A percentile compares a stretch with the other conserved stretches of the same genome.
Evolutionary conservation across 352 stramenopile species (phyloP).

Genomic region (Aphanomyces invadans): DNA sequence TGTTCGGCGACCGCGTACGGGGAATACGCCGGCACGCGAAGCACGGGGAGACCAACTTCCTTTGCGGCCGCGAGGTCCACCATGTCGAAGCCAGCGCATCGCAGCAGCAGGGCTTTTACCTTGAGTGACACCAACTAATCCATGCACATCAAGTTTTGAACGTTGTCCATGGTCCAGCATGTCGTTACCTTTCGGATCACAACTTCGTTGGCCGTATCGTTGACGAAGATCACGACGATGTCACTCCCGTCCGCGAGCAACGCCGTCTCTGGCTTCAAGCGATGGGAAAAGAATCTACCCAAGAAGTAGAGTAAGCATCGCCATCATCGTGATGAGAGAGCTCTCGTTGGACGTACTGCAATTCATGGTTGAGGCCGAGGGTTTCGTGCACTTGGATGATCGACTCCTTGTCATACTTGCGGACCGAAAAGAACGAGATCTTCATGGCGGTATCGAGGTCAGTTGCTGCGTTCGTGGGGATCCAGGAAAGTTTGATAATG

Average conservation of each 20-base stretch:
- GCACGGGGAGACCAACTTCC: slow-evolving; percentile 49
- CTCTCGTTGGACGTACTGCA: slow-evolving; percentile 53
- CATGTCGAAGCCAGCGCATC: slow-evolving; percentile 76
- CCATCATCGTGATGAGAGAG: too few species aligned
- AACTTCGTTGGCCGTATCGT: slow-evolving; percentile 60
- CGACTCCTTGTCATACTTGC: slow-evolving; percentile 62
- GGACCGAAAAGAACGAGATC: slow-evolving; percentile 72
- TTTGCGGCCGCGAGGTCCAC: slow-evolving; percentile 53
- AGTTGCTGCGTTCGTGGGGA: neutral
- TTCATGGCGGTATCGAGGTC: slow-evolving; percentile 37
- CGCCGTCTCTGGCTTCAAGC: slow-evolving; percentile 42
- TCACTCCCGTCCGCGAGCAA: slow-evolving; percentile 50
- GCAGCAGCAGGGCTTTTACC: slow-evolving; percentile 63
- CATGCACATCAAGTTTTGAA: neutral
- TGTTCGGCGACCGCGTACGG: slow-evolving; percentile 77
- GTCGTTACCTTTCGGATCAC: slow-evolving; percentile 45
- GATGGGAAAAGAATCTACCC: slow-evolving; percentile 46
- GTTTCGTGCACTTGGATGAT: slow-evolving; percentile 39
- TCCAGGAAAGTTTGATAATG: neutral
- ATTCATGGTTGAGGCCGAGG: slow-evolving; percentile 34
- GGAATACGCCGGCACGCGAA: slow-evolving; percentile 68
- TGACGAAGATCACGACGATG: slow-evolving; percentile 77
- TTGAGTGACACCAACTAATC: slow-evolving; percentile 35
- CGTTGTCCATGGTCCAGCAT: too few species aligned
- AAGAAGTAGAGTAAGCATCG: slow-evolving; percentile 10